Percentiles rank a stretch among this genome's conserved stretches.
phyloP scores from a whole-genome alignment of 352 stramenopile genomes.

The Phytophthora pini region DNA sequence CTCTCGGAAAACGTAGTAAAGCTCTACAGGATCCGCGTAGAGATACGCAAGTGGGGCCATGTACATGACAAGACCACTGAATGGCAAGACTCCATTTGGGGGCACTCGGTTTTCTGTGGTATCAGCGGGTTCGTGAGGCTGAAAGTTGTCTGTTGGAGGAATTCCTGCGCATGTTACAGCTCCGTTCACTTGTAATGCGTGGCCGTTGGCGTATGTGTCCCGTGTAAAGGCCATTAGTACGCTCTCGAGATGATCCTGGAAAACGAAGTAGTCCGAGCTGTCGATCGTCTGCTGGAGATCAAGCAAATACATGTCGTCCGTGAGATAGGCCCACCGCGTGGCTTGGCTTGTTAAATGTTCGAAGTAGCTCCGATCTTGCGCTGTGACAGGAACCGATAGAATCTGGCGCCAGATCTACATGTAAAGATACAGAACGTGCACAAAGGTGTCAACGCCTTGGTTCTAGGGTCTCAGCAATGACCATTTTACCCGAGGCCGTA shows the following conservation, averaged over 20 bases:
- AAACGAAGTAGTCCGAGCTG: constrained; percentile 85
- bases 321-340: constrained; percentile 54
- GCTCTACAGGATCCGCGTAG: constrained; percentile 62
- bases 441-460: background rate
- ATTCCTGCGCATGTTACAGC: constrained; percentile 27
- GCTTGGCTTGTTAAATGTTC: constrained; percentile 49
- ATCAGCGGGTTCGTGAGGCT: constrained; percentile 5
- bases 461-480: too few relatives aligned
- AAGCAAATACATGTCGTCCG: constrained; percentile 82
- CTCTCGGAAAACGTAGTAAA: constrained; percentile 82
- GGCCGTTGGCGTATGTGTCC: constrained; percentile 51
- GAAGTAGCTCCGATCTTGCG: constrained; percentile 57
- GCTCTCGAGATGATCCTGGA: constrained; percentile 76
- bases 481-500: constrained; percentile 52
- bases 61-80: constrained; percentile 79
- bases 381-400: constrained; percentile 40
- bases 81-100: constrained; percentile 75
- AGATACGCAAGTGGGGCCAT: constrained; percentile 74
- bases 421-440: background rate
- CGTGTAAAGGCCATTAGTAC: constrained; percentile 79
- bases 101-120: constrained; percentile 40
- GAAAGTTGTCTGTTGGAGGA: background rate
- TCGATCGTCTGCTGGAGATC: constrained; percentile 82
- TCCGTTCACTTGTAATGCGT: constrained; percentile 63
- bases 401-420: constrained; percentile 68